phyloP scores from a whole-genome alignment of 352 stramenopile species.

The Globisporangium perplexum region DNA sequence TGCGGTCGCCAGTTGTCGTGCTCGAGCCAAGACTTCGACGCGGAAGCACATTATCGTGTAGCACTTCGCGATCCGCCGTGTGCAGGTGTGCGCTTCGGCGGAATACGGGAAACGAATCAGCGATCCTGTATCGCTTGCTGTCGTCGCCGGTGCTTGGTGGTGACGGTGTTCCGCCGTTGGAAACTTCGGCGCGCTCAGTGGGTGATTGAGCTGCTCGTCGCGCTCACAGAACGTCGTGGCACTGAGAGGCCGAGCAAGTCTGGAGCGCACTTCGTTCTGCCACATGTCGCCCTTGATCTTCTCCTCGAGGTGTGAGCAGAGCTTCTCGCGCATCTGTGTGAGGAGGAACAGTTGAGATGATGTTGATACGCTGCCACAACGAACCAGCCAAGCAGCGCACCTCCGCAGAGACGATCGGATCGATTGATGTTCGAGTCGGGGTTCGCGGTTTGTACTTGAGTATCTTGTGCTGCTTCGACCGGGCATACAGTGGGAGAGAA shows the following conservation, averaged over 20 bases:
- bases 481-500: conserved; percentile 1
- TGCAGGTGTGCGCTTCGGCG: conserved; percentile 22
- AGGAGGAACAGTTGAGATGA: not conserved
- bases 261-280: conserved; percentile 49
- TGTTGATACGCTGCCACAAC: not conserved
- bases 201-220: conserved; percentile 33
- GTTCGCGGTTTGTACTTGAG: not conserved
- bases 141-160: not conserved
- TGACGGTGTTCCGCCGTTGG: not conserved
- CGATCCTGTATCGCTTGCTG: not conserved
- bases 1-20: conserved; percentile 20
- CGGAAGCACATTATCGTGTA: conserved; percentile 21
- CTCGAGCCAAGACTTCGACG: conserved; percentile 15
- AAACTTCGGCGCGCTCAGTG: conserved; percentile 22
- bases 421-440: conserved; percentile 1
- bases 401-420: conserved; percentile 8
- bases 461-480: conserved; percentile 1
- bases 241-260: conserved; percentile 40
- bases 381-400: not conserved
- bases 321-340: conserved; percentile 34
- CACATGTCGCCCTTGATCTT: conserved; percentile 46
- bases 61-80: conserved; percentile 19
- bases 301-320: conserved; percentile 28
- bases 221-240: conserved; percentile 38
- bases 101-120: conserved; percentile 25